These are phyloP conservation scores for Entomortierella chlamydospora DNA, from an alignment of 192 early-diverging fungal species.

Conservation along the genomic window DNA sequence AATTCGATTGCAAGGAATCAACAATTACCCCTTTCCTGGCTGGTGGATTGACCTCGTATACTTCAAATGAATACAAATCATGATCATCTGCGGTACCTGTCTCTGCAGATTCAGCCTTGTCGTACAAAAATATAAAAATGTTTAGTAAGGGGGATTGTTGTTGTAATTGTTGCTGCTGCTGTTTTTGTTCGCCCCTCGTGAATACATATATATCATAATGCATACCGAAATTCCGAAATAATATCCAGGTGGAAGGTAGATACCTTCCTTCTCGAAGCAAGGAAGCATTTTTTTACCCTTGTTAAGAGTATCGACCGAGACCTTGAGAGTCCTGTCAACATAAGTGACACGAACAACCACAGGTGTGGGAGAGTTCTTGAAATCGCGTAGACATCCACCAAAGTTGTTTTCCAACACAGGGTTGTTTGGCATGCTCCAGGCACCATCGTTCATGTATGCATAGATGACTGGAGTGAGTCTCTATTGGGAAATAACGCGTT, in stretches of 20 bases:
- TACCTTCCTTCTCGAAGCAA: slow-evolving; percentile 66
- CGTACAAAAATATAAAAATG: too few relatives aligned
- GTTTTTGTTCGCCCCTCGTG: too few relatives aligned
- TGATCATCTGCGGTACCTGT: slow-evolving; percentile 74
- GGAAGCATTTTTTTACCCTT: slow-evolving; percentile 62
- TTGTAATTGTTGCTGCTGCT: too few relatives aligned
- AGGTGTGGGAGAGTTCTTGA: slow-evolving; percentile 70
- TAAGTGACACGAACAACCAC: slow-evolving; percentile 72
- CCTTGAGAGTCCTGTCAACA: slow-evolving; percentile 63
- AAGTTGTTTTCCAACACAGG: slow-evolving; percentile 35
- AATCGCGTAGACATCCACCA: slow-evolving; percentile 71
- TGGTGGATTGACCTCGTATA: slow-evolving; percentile 77
- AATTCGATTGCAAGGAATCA: not conserved
- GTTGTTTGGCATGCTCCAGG: slow-evolving; percentile 43
- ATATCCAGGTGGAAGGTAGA: slow-evolving; percentile 76
- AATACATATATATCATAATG: not conserved
- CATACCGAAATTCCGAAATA: slow-evolving; percentile 77
- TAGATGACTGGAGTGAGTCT: slow-evolving; percentile 66
- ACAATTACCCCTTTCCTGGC: slow-evolving; percentile 21
- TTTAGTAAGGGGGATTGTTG: too few relatives aligned
- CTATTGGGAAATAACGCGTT: slow-evolving; percentile 12
- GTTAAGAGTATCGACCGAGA: slow-evolving; percentile 65
- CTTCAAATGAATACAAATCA: slow-evolving; percentile 77
- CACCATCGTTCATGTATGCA: slow-evolving; percentile 75
- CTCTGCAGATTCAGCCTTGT: slow-evolving; percentile 50